Percentiles rank a stretch among this genome's conserved stretches.
These are phyloP conservation scores for Phytophthora fragariae DNA, from an alignment of 352 stramenopile genomes.

Conservation along the genomic window DNA sequence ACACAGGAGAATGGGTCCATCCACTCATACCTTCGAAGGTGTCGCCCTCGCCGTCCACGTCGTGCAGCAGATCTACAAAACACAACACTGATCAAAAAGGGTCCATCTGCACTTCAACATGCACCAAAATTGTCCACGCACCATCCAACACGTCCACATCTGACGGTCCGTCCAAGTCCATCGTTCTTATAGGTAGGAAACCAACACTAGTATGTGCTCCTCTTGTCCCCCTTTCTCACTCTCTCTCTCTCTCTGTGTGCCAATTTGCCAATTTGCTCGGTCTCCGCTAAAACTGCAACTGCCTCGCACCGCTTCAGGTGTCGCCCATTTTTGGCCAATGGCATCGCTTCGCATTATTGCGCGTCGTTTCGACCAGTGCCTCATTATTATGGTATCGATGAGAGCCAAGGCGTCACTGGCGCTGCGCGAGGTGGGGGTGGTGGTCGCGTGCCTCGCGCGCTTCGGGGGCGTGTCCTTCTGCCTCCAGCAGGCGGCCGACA, in stretches of 20 bases:
- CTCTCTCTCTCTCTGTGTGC: background rate
- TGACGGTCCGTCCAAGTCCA: conserved; percentile 25
- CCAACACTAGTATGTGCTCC: background rate
- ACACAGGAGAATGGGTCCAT: background rate
- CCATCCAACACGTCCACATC: conserved; percentile 48
- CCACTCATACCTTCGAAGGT: conserved; percentile 35
- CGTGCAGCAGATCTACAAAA: conserved; percentile 39
- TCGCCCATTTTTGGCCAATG: background rate
- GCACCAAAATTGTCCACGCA: background rate
- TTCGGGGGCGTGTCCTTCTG: conserved; percentile 82
- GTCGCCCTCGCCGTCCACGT: conserved; percentile 31
- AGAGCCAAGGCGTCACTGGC: conserved; percentile 9
- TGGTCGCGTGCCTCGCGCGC: conserved; percentile 75
- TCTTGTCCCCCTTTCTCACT: background rate
- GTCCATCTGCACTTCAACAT: conserved; percentile 13
- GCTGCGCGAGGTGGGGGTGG: conserved; percentile 51
- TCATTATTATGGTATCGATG: background rate
- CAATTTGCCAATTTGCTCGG: too few relatives aligned
- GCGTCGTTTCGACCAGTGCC: background rate
- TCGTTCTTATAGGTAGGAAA: background rate
- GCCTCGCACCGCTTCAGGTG: background rate
- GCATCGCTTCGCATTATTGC: background rate
- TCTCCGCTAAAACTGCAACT: background rate
- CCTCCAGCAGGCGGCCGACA: conserved; percentile 73
- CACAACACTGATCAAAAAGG: background rate